A percentile compares a stretch with the other conserved stretches of the same genome.
Conservation (phyloP, 106 monocot species). For the Phalaenopsis equestris region DNA sequence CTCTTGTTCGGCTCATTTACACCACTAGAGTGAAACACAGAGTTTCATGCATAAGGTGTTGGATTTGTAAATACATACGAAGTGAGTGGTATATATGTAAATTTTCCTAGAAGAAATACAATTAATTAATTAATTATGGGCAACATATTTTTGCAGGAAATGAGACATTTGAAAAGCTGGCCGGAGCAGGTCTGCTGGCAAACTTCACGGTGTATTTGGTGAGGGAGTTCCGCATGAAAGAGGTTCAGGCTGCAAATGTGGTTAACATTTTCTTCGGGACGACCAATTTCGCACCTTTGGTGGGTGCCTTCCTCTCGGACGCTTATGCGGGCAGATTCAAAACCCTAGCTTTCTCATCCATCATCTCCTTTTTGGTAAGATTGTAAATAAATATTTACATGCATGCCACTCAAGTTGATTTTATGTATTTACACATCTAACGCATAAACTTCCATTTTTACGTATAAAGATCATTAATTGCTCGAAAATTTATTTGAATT, state of each 20-base stretch:
- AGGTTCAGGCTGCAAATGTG: slow-evolving; percentile 17
- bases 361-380: slow-evolving; percentile 17
- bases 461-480: no score
- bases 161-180: slow-evolving; percentile 33
- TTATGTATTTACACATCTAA: no score
- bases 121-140: no score
- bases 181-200: slow-evolving; percentile 21
- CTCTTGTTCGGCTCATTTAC: no score
- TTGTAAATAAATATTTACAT: not conserved
- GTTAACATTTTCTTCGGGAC: slow-evolving; percentile 32
- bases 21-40: no score
- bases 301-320: slow-evolving; percentile 36
- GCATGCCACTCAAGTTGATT: no score
- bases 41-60: no score
- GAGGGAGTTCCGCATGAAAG: slow-evolving; percentile 18
- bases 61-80: no score
- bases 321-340: slow-evolving; percentile 27
- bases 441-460: no score
- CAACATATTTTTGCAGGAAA: slow-evolving; percentile 22
- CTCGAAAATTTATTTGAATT: no score
- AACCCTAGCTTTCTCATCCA: slow-evolving; percentile 10
- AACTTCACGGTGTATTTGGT: slow-evolving; percentile 39
- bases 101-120: no score
- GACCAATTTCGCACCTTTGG: slow-evolving; percentile 18
- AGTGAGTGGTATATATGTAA: no score